phyloP scores from a whole-genome alignment of 2,329 filamentous ascomycete genomes.

The Colletotrichum gigasporum region DNA sequence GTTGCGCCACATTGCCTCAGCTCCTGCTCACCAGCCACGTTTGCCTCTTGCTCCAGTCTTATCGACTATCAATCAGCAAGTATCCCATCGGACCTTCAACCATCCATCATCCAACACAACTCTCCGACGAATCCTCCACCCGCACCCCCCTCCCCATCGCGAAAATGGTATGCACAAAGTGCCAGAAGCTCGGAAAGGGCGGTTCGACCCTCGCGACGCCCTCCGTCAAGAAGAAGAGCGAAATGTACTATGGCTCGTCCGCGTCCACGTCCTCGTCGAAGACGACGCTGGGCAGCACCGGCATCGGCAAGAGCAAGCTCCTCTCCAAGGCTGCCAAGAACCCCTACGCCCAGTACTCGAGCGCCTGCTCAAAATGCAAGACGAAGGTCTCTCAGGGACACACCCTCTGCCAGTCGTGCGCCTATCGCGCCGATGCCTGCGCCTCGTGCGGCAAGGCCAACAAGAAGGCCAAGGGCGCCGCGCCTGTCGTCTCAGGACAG shows the following conservation, averaged over 20 bases:
- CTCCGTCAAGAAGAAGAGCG: conserved; percentile 72
- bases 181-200: conserved; percentile 67
- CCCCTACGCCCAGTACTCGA: conserved; percentile 71
- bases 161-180: conserved; percentile 72
- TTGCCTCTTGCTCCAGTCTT: not conserved
- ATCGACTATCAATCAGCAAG: not conserved
- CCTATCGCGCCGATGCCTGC: conserved; percentile 69
- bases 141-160: not conserved
- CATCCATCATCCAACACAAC: not conserved
- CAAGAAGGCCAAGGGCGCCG: conserved; percentile 57
- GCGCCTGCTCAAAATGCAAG: conserved; percentile 69
- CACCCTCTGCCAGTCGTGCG: conserved; percentile 69
- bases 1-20: not conserved
- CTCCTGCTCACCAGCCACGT: not conserved
- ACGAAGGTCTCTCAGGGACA: conserved; percentile 70
- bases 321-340: conserved; percentile 72
- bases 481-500: conserved; percentile 66
- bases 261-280: conserved; percentile 53
- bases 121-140: not conserved
- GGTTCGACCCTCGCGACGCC: conserved; percentile 69
- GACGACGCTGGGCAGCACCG: conserved; percentile 65
- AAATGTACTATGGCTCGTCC: conserved; percentile 72
- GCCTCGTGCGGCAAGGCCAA: conserved; percentile 71
- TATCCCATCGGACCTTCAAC: not conserved
- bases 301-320: conserved; percentile 73